Conservation (phyloP, 2,329 filamentous ascomycete genomes). For the Colletotrichum lupini region DNA sequence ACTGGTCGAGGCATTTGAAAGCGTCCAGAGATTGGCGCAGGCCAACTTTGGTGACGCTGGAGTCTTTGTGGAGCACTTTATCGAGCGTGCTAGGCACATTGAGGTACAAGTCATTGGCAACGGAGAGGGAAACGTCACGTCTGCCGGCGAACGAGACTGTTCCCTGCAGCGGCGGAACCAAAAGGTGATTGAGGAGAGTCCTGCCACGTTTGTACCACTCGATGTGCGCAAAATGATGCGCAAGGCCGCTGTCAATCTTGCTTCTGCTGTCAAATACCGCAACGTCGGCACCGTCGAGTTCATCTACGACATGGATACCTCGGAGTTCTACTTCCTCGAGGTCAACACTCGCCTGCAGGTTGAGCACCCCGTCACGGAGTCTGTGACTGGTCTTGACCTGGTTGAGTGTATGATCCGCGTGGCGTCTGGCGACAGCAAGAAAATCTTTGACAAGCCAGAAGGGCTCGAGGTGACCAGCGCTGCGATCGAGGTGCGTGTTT, state of each 20-base stretch:
- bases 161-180: conserved; percentile 62
- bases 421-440: conserved; percentile 57
- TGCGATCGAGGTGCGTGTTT: conserved; percentile 78
- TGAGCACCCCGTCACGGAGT: conserved; percentile 57
- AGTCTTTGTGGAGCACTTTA: conserved; percentile 55
- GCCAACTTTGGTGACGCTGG: conserved; percentile 54
- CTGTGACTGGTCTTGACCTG: conserved; percentile 50
- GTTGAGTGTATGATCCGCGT: conserved; percentile 45
- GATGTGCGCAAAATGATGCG: conserved; percentile 48
- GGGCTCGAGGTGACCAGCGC: conserved; percentile 65
- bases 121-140: conserved; percentile 51
- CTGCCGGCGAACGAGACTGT: conserved; percentile 60
- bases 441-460: conserved; percentile 19
- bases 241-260: conserved; percentile 49
- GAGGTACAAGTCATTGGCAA: conserved; percentile 63
- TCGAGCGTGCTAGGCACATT: conserved; percentile 55
- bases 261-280: conserved; percentile 49
- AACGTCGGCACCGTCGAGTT: conserved; percentile 59
- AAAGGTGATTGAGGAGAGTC: conserved; percentile 62
- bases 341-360: conserved; percentile 62
- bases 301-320: conserved; percentile 50
- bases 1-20: conserved; percentile 46
- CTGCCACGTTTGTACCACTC: conserved; percentile 46
- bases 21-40: conserved; percentile 51
- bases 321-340: conserved; percentile 58